phyloP scores from a whole-genome alignment of 306 rosid species.

The Vigna nakashimae region DNA sequence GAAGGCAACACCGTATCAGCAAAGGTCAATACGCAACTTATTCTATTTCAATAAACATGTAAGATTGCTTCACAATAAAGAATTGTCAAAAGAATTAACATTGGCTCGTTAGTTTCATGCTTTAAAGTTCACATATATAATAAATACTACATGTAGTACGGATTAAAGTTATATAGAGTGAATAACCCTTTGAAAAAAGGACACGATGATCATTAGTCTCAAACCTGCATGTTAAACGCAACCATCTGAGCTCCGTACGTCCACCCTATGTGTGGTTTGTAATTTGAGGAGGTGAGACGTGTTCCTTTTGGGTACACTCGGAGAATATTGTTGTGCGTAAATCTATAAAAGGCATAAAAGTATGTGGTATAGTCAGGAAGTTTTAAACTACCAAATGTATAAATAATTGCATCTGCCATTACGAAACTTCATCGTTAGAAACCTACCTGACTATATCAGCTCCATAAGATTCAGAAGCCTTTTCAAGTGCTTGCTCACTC shows the following conservation, averaged over 20 bases:
- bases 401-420: slow-evolving; percentile 28
- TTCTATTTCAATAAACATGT: neutral
- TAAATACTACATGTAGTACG: neutral
- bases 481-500: slow-evolving; percentile 71
- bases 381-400: slow-evolving; percentile 11
- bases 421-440: neutral
- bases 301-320: slow-evolving; percentile 84
- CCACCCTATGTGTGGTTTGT: slow-evolving; percentile 81
- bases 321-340: slow-evolving; percentile 69
- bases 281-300: slow-evolving; percentile 74
- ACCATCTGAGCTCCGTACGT: slow-evolving; percentile 90
- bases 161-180: neutral
- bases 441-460: slow-evolving; percentile 67
- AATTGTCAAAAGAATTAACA: slow-evolving; percentile 3
- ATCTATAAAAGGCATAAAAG: slow-evolving; percentile 53
- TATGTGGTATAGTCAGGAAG: slow-evolving; percentile 27
- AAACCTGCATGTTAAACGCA: slow-evolving; percentile 91
- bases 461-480: slow-evolving; percentile 57
- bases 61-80: neutral
- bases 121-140: slow-evolving; percentile 14
- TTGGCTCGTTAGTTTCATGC: neutral
- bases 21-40: slow-evolving; percentile 16
- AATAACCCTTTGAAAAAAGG: slow-evolving; percentile 11
- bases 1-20: slow-evolving; percentile 30
- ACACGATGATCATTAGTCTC: slow-evolving; percentile 18